A percentile compares a stretch with the other conserved stretches of the same genome.
Conservation (phyloP, 2,329 filamentous ascomycete genomes). For the Fusarium cyanostomum region DNA sequence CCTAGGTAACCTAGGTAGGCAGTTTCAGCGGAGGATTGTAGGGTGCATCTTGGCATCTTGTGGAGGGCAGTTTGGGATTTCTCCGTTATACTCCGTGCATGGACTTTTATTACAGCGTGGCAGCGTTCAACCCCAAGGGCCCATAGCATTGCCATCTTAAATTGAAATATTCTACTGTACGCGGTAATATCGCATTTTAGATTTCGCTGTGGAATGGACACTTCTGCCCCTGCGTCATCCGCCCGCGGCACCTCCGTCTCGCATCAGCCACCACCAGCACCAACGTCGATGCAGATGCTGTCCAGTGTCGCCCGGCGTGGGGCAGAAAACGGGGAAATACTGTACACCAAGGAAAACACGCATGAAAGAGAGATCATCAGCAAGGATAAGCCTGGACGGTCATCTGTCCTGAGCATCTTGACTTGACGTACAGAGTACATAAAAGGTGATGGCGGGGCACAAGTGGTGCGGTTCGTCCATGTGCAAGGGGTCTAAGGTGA, state of each 20-base stretch:
- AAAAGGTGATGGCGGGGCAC: conserved; percentile 12
- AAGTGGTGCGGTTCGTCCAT: conserved; percentile 4
- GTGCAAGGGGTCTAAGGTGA: conserved; percentile 17
- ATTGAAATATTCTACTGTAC: neutral
- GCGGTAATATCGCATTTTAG: neutral
- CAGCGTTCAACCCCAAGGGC: too few relatives aligned
- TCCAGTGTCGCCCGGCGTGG: neutral
- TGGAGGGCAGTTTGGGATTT: conserved; percentile 4
- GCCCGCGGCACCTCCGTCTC: conserved; percentile 1
- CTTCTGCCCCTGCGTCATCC: neutral
- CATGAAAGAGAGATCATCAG: neutral
- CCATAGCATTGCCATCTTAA: too few relatives aligned
- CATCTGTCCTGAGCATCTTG: conserved; percentile 6
- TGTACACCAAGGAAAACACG: neutral
- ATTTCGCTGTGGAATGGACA: conserved; percentile 7
- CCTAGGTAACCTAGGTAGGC: conserved; percentile 29
- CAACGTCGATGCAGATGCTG: neutral
- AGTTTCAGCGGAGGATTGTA: conserved; percentile 28
- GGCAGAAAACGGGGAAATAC: neutral
- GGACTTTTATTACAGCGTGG: too few relatives aligned
- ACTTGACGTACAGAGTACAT: conserved; percentile 1
- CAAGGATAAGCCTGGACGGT: neutral
- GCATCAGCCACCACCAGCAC: neutral
- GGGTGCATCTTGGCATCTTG: neutral
- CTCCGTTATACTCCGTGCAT: neutral